These are phyloP conservation scores for Tricholoma bakamatsutake DNA, from an alignment of 768 basidiomycete genomes.

Conservation along the genomic window DNA sequence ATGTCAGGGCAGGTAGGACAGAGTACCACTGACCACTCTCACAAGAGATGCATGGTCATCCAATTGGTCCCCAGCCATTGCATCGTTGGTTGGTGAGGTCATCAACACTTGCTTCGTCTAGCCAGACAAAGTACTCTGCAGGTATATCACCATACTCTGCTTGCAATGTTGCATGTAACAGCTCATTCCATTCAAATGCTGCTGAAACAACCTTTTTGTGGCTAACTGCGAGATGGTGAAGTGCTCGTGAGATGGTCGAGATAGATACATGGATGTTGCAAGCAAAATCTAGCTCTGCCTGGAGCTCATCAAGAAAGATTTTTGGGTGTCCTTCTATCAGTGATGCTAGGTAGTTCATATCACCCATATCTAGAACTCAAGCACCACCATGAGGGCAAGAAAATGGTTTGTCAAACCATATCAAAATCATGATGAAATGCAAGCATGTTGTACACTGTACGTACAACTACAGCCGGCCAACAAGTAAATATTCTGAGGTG, in stretches of 20 bases:
- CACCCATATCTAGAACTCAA: constrained; percentile 11
- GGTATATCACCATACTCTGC: constrained; percentile 2
- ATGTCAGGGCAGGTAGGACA: constrained; percentile 1
- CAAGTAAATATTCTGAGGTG: neutral
- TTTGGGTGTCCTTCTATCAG: constrained; percentile 11
- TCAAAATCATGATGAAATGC: constrained; percentile 8
- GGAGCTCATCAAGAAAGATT: constrained; percentile 28
- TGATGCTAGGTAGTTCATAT: constrained; percentile 17
- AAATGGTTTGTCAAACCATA: constrained; percentile 11
- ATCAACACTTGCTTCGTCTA: neutral
- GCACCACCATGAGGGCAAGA: constrained; percentile 10
- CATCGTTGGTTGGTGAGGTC: neutral
- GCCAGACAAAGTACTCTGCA: neutral
- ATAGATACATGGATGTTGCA: constrained; percentile 20
- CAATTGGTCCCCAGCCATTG: neutral
- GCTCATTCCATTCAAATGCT: constrained; percentile 25
- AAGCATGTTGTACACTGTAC: neutral
- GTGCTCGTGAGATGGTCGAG: constrained; percentile 20
- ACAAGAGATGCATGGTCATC: neutral
- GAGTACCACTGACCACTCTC: neutral
- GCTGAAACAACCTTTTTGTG: constrained; percentile 18
- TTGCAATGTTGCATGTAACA: constrained; percentile 15
- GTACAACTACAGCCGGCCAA: neutral
- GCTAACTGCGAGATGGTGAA: constrained; percentile 13
- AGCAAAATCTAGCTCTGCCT: constrained; percentile 12